Conservation (phyloP, 768 basidiomycete species). For the Rhizopogon salebrosus region DNA sequence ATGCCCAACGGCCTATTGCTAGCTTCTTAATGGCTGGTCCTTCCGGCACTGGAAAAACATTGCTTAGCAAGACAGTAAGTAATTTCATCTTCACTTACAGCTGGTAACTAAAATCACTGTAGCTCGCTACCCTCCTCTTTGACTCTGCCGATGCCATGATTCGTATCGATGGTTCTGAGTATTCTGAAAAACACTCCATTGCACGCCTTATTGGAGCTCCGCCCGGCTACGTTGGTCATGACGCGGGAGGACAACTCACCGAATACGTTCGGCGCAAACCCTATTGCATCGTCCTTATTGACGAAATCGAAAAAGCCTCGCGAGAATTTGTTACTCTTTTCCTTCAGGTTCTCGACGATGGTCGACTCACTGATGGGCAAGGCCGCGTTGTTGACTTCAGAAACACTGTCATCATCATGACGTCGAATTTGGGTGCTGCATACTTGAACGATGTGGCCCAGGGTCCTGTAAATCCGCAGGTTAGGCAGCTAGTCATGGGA, state of each 20-base stretch:
- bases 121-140: slow-evolving; percentile 87
- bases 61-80: slow-evolving; percentile 83
- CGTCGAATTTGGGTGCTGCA: slow-evolving; percentile 82
- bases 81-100: background rate
- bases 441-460: slow-evolving; percentile 72
- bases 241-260: slow-evolving; percentile 85
- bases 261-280: slow-evolving; percentile 92
- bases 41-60: slow-evolving; percentile 86
- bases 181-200: slow-evolving; percentile 79
- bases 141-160: slow-evolving; percentile 91
- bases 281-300: slow-evolving; percentile 80
- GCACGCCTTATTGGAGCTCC: slow-evolving; percentile 68
- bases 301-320: slow-evolving; percentile 90
- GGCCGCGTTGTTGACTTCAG: slow-evolving; percentile 85
- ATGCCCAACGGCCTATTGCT: slow-evolving; percentile 82
- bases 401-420: slow-evolving; percentile 93
- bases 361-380: slow-evolving; percentile 87
- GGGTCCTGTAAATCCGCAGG: slow-evolving; percentile 58
- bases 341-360: slow-evolving; percentile 87
- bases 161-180: slow-evolving; percentile 89
- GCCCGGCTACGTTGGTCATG: slow-evolving; percentile 90
- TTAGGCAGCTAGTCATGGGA: slow-evolving; percentile 65
- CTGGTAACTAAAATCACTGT: slow-evolving; percentile 8
- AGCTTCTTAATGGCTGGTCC: slow-evolving; percentile 93
- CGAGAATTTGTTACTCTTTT: slow-evolving; percentile 69